Evolutionary conservation across 106 monocot genomes (phyloP), one percentile per base, ranked within the genome.

Genomic region (Platanthera zijinensis): DNA sequence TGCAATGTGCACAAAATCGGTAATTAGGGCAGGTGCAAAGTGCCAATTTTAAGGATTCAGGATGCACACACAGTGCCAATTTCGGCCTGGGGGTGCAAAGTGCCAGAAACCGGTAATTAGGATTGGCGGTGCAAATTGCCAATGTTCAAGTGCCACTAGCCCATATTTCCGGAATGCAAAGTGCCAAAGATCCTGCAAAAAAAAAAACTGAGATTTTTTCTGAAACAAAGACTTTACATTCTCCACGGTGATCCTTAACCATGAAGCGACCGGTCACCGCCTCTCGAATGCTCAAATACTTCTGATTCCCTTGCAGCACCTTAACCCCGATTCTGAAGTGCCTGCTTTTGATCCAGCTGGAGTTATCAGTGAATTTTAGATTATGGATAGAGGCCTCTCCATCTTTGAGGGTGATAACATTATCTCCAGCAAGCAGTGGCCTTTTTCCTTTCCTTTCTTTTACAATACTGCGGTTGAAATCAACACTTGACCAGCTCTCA

Each of bases 291-390:
- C 80, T 80, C 1, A 69, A 69, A 18, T 74, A 78, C 10, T 80
- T 17, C 14, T 72, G 80, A 62, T 76, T 78, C 69, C 62, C 85
- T 0, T 82, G 77, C 7, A 15, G 71, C 19, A 69, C 80, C 59
- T 80, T 51, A 11, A 68, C 88, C 1, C 74, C 88, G 2, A 88
- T 75, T 51, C 80, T 74, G 72, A 88, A 88, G 67, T 80, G 25
- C 3, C 85, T 52, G 72, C 83, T 75, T 7, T 66, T 63, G 4
- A 76, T 80, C 88, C 88, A 88, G 18, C 80, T 80, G 0, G 85
- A 85, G 50, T 88, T 88, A 50, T 88, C 88, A 0, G 88, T 88
- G 67, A 88, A 85, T 51, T 59, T 66, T 47, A 88, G 85, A 0
- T 81, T 80, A 2, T 73, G 75, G 18, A 85, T 78, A 10, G 71